Base-by-base conservation (phyloP, 2,329 filamentous ascomycete genomes). In the Lecanosticta acicola region DNA sequence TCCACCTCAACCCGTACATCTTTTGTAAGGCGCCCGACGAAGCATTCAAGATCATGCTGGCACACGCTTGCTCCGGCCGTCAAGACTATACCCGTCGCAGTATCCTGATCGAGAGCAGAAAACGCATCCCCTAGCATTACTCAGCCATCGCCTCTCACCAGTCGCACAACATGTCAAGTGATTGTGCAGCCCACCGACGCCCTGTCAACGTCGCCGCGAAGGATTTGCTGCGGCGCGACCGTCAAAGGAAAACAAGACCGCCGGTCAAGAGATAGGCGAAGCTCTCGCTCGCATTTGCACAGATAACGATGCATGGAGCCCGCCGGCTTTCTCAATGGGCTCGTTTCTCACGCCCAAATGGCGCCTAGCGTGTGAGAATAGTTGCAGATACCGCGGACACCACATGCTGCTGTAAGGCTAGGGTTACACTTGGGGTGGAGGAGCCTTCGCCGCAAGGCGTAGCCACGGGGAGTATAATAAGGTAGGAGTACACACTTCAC, bases 181-280 rank as follows among this genome's bases (percentile, higher is more conserved):
- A 29, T 29, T 11, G 11, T 11, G 24, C 24, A 29, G 24, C 24
- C 24, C 5, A 29, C 7, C 24, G 5, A 29, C 11, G 24, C 24
- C 24, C 24, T 29, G 5, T 11, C 24, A 11, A 7, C 11, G 7
- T 29, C 24, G 24, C 5, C 5, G 5, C 7, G 5, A 7, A 29
- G 24, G 24, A 29, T 29, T 5, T 29, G 5, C 7, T 29, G 24
- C 24, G 24, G 11, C 11, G 24, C 24, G 24, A 5, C 11, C 24
- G 24, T 29, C 24, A 11, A 29, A 29, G 11, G 24, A 29, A 11
- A 29, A 29, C 24, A 29, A 29, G 24, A 29, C 11, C 5, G 24
- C 24, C 24, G 24, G 24, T 29, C 7, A 29, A 29, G 24, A 29
- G 37, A 39, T 39, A 39, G 37, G 37, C 37, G 37, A 39, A 24